These are phyloP conservation scores for Psilocybe cyanescens DNA, from an alignment of 768 basidiomycete species.

Conservation along the genomic window DNA sequence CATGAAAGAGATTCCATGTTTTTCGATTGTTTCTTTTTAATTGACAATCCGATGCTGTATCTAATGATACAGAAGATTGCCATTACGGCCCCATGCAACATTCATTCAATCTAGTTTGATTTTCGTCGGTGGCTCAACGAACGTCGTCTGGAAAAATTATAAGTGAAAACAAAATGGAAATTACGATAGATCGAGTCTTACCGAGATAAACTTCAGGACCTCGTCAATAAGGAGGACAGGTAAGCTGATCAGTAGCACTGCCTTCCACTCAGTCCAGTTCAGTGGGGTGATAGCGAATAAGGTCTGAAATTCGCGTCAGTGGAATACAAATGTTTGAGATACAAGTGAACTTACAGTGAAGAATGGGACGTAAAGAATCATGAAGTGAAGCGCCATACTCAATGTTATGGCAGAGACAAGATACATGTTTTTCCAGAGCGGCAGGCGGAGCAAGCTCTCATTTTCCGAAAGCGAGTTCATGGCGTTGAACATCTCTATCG, in stretches of 20 bases:
- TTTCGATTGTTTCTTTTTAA: not conserved
- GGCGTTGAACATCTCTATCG: constrained; percentile 96
- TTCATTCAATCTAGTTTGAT: constrained; percentile 51
- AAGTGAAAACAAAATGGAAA: not conserved
- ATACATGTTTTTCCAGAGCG: constrained; percentile 94
- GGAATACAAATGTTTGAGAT: constrained; percentile 5
- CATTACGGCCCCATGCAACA: not conserved
- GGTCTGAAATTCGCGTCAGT: constrained; percentile 43
- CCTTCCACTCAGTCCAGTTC: constrained; percentile 95
- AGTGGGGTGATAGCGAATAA: constrained; percentile 93
- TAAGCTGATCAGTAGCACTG: constrained; percentile 84
- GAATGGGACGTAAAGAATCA: constrained; percentile 97
- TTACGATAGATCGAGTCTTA: constrained; percentile 35
- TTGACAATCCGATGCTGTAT: not conserved
- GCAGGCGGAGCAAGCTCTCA: constrained; percentile 86
- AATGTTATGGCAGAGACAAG: constrained; percentile 87
- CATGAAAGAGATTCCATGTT: constrained; percentile 5
- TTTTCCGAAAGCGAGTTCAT: constrained; percentile 99
- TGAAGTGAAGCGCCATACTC: constrained; percentile 92
- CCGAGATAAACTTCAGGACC: constrained; percentile 81
- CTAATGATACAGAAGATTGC: not conserved
- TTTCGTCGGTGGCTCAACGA: constrained; percentile 60
- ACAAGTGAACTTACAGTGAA: constrained; percentile 69
- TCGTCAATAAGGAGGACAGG: constrained; percentile 94
- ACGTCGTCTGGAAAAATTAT: constrained; percentile 44